phyloP scores from a whole-genome alignment of 495 filamentous ascomycete genomes.

The Acidiella bohemica region DNA sequence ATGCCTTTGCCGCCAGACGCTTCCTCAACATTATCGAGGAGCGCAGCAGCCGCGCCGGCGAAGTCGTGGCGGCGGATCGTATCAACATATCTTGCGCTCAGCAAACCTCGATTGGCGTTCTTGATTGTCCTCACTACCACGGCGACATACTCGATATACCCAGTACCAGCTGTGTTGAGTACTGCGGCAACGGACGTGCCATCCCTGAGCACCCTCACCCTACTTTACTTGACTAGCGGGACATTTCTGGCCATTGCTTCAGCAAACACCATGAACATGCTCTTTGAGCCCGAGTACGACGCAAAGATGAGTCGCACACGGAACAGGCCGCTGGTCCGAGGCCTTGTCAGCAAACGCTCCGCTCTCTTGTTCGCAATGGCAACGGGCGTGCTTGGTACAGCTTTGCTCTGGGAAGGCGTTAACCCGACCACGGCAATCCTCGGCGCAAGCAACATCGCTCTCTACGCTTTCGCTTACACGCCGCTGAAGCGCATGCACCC shows the following conservation, averaged over 20 bases:
- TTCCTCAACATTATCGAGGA: slow-evolving; percentile 60
- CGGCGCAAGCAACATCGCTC: slow-evolving; percentile 66
- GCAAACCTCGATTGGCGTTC: slow-evolving; percentile 86
- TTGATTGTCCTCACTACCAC: slow-evolving; percentile 85
- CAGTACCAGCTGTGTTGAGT: slow-evolving; percentile 62
- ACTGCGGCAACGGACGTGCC: slow-evolving; percentile 60
- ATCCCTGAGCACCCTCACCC: slow-evolving; percentile 75
- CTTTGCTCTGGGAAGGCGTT: slow-evolving; percentile 68
- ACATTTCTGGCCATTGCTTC: slow-evolving; percentile 74
- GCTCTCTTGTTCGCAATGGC: slow-evolving; percentile 66
- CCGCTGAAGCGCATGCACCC: slow-evolving; percentile 78
- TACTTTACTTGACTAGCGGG: slow-evolving; percentile 80
- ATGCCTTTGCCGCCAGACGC: slow-evolving; percentile 60
- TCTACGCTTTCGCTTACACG: slow-evolving; percentile 89
- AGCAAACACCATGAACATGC: slow-evolving; percentile 94
- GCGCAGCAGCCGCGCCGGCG: slow-evolving; percentile 53
- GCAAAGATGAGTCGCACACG: slow-evolving; percentile 83
- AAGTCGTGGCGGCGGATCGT: slow-evolving; percentile 59
- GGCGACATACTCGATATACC: slow-evolving; percentile 83
- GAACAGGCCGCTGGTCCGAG: slow-evolving; percentile 76
- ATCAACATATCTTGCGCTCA: slow-evolving; percentile 79
- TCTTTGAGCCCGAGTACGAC: slow-evolving; percentile 81
- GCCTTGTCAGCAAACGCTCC: slow-evolving; percentile 58
- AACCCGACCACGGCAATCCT: slow-evolving; percentile 87
- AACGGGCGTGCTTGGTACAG: slow-evolving; percentile 52